Conservation (phyloP, 192 early-diverging fungal species). For the Pilaira anomala region DNA sequence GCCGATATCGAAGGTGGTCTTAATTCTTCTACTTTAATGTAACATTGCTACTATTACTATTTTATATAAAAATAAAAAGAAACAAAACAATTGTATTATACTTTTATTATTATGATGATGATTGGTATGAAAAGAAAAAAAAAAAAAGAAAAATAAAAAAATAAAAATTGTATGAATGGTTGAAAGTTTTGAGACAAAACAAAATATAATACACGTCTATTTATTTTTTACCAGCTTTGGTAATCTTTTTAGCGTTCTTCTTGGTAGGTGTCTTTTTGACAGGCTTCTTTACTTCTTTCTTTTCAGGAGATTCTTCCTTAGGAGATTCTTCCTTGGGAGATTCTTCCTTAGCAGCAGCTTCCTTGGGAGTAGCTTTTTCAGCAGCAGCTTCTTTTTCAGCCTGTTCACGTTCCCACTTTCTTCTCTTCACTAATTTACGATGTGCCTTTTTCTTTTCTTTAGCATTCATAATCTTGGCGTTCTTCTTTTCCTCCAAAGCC, state of each 20-base stretch:
- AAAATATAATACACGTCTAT: too few species aligned
- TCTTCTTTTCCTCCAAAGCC: conserved; percentile 16
- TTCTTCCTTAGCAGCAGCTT: neutral
- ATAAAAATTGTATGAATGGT: too few species aligned
- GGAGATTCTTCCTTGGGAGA: neutral
- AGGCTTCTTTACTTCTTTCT: neutral
- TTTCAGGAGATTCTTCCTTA: too few species aligned
- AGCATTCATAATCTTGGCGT: conserved; percentile 9
- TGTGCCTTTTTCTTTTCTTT: conserved; percentile 28
- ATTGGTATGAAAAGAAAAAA: too few species aligned
- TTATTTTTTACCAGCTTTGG: too few species aligned
- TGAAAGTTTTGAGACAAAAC: too few species aligned
- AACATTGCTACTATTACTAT: neutral
- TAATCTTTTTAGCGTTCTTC: neutral
- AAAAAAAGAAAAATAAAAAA: too few species aligned
- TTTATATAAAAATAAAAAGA: too few species aligned
- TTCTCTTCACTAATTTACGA: conserved; percentile 23
- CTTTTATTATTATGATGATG: too few species aligned
- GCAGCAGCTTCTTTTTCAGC: conserved; percentile 7
- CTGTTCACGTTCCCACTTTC: conserved; percentile 27
- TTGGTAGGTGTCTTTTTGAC: conserved; percentile 2
- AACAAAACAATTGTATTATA: too few species aligned
- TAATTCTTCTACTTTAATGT: conserved; percentile 12
- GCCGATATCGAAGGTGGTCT: conserved; percentile 50
- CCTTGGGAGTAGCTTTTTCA: neutral